phyloP scores from a whole-genome alignment of 2,329 filamentous ascomycete species.

The Exophiala xenobiotica region DNA sequence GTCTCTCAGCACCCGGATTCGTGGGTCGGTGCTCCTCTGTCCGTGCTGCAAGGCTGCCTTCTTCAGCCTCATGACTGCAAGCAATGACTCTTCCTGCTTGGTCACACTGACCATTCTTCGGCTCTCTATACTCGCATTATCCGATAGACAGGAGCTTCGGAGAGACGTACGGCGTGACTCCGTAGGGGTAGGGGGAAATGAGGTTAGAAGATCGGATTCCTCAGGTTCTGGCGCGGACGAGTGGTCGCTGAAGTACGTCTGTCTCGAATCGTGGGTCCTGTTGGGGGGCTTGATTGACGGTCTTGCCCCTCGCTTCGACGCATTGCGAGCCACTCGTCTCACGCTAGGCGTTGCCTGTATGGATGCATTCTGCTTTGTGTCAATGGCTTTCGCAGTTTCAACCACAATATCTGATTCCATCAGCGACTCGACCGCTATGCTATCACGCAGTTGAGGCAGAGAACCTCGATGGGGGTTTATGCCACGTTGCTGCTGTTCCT shows the following conservation, averaged over 20 bases:
- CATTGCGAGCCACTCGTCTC: slow-evolving; percentile 9
- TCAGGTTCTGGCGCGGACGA: slow-evolving; percentile 15
- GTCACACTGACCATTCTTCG: slow-evolving; percentile 54
- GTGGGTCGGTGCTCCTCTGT: slow-evolving; percentile 36
- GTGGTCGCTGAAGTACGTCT: slow-evolving; percentile 21
- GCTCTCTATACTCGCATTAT: slow-evolving; percentile 32
- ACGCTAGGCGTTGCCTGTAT: slow-evolving; percentile 16
- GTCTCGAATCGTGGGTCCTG: slow-evolving; percentile 5
- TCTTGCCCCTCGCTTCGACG: slow-evolving; percentile 23
- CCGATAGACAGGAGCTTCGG: slow-evolving; percentile 22
- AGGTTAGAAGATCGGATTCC: slow-evolving; percentile 24
- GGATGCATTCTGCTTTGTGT: slow-evolving; percentile 31
- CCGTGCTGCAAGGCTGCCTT: slow-evolving; percentile 39
- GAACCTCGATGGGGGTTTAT: slow-evolving; percentile 2
- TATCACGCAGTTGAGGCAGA: slow-evolving; percentile 36
- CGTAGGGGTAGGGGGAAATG: slow-evolving; percentile 24
- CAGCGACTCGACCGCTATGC: slow-evolving; percentile 39
- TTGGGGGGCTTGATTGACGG: slow-evolving; percentile 3
- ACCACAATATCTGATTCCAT: slow-evolving; percentile 44
- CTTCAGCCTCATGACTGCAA: slow-evolving; percentile 52
- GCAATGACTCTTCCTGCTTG: slow-evolving; percentile 52
- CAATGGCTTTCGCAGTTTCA: slow-evolving; percentile 42
- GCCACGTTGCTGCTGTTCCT: slow-evolving; percentile 33
- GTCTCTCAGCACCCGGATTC: slow-evolving; percentile 31
- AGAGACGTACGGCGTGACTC: slow-evolving; percentile 22